A percentile compares a stretch with the other conserved stretches of the same genome.
Evolutionary conservation across 2,329 filamentous ascomycete species (phyloP).

Genomic region (Paraconiothyrium sp.): DNA sequence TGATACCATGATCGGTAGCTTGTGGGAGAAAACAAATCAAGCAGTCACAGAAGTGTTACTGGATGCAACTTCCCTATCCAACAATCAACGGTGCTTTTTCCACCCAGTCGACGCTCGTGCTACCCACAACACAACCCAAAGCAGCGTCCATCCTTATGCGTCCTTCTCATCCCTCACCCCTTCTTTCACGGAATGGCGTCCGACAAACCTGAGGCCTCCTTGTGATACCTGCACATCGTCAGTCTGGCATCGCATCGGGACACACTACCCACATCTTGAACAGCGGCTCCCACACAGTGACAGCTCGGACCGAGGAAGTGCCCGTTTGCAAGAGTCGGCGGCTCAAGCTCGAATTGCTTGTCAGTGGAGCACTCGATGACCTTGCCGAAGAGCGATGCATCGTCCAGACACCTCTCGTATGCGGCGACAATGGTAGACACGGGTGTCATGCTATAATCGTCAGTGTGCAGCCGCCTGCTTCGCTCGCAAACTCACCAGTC

Average conservation of each 20-base stretch:
- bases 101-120: background rate
- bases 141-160: background rate
- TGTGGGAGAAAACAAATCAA: background rate
- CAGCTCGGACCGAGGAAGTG: slow-evolving; percentile 53
- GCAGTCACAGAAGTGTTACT: background rate
- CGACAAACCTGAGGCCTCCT: slow-evolving; percentile 53
- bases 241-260: slow-evolving; percentile 6
- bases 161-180: background rate
- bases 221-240: slow-evolving; percentile 44
- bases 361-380: slow-evolving; percentile 58
- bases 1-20: background rate
- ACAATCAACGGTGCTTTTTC: no score
- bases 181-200: slow-evolving; percentile 39
- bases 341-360: slow-evolving; percentile 50
- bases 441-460: slow-evolving; percentile 43
- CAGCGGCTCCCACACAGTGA: slow-evolving; percentile 60
- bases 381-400: slow-evolving; percentile 55
- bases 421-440: slow-evolving; percentile 56
- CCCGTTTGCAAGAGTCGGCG: slow-evolving; percentile 54
- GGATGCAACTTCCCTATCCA: background rate
- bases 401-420: slow-evolving; percentile 58
- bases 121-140: background rate
- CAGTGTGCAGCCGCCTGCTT: slow-evolving; percentile 8
- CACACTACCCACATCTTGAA: slow-evolving; percentile 49
- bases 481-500: slow-evolving; percentile 27